Base-by-base conservation (phyloP, 768 basidiomycete species). In the Multifurca ochricompacta region DNA sequence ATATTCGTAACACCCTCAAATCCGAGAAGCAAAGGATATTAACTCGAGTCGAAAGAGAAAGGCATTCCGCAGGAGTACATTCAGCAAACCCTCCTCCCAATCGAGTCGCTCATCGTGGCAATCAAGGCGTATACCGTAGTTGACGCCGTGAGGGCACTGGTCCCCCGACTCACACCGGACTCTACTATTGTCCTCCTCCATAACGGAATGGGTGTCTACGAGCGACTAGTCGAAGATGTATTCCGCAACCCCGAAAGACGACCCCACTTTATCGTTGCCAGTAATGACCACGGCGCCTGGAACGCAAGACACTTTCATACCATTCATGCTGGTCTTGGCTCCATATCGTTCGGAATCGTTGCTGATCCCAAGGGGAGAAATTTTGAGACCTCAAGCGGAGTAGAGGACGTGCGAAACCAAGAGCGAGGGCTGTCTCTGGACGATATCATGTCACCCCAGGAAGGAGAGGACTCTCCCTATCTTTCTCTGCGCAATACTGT, bases 131-230 rank as follows among this genome's bases (percentile, higher is more conserved):
- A 82, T 14, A 72, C 77, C 8, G 87, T 86, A 4, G 47, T 83
- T 3, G 64, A 67, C 3, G 81, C 85, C 4, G 60, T 99, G 32
- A 67, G 69, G 16, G 64, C 67, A 0, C 77, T 97, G 51, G 69
- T 77, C 16, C 80, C 79, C 11, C 79, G 91, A 16, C 69, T 97
- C 18, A 73, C 76, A 4, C 65, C 76, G 0, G 67, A 77, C 46
- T 87, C 85, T 40, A 95, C 93, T 32, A 82, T 98, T 59, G 88
- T 95, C 2, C 78, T 99, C n/a, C 69, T 97, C 49, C 90, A 95
- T 64, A 95, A 95, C 66, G 95, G 95, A 23, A 88, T 96, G 83
- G 95, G 92, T 10, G 71, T 94, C 8, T 89, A 91, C 67, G 94
- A 98, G 52, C 71, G 80, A 56, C 75, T 96, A 44, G 66, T 90